phyloP scores from a whole-genome alignment of 176 grass and related monocot genomes.

The Rhipidocladum racemiflorum region DNA sequence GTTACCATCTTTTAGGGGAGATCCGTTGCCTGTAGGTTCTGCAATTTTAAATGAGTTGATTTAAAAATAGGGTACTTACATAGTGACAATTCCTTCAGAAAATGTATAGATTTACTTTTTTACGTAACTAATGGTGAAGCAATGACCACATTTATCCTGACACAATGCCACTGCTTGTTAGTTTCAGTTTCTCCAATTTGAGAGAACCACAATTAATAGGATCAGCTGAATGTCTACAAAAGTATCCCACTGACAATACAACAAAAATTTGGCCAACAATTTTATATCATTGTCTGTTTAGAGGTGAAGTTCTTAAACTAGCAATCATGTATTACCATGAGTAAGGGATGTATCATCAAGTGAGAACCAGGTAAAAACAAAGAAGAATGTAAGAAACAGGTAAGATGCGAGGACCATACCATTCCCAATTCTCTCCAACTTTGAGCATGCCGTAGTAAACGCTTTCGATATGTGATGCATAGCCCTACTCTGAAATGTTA shows the following conservation, averaged over 20 bases:
- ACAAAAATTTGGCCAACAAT: background rate
- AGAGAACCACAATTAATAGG: background rate
- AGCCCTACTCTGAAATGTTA: slow-evolving; percentile 69
- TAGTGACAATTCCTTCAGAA: background rate
- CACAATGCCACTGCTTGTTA: background rate
- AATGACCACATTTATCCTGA: background rate
- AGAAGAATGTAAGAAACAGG: background rate
- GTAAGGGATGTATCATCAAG: background rate
- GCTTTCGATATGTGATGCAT: slow-evolving; percentile 92
- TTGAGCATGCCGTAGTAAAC: slow-evolving; percentile 66
- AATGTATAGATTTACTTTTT: background rate
- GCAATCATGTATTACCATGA: background rate
- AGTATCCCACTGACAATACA: background rate
- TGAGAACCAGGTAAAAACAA: slow-evolving; percentile 1
- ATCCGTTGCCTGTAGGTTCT: background rate
- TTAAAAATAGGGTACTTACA: background rate
- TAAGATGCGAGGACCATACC: slow-evolving; percentile 43
- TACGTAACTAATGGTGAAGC: background rate
- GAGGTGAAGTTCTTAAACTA: background rate
- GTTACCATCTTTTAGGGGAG: background rate
- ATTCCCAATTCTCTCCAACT: slow-evolving; percentile 85
- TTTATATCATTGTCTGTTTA: background rate
- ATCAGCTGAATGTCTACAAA: background rate
- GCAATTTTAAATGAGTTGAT: background rate
- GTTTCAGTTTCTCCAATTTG: background rate